phyloP scores from a whole-genome alignment of 306 rosid genomes.

The Luffa acutangula region DNA sequence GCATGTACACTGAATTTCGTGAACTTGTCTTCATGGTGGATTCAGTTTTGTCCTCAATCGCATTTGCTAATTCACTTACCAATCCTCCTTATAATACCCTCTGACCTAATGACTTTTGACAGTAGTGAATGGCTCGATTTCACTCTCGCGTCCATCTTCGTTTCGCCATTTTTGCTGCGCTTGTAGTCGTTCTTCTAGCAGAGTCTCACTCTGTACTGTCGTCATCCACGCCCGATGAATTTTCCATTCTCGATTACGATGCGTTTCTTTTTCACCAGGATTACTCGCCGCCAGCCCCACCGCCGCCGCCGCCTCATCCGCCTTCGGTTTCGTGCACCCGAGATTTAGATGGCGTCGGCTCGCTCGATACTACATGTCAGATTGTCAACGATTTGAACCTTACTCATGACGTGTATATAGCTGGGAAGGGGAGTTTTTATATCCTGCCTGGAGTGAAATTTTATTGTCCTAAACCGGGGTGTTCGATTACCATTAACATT shows the following conservation, averaged over 20 bases:
- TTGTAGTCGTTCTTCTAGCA: slow-evolving; percentile 15
- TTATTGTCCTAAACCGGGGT: slow-evolving; percentile 61
- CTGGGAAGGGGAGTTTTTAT: slow-evolving; percentile 89
- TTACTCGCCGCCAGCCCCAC: slow-evolving; percentile 97
- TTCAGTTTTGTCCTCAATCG: slow-evolving; percentile 27
- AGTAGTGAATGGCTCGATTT: slow-evolving; percentile 82
- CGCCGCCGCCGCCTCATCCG: slow-evolving; percentile 95
- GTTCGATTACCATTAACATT: slow-evolving; percentile 64
- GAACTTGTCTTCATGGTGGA: slow-evolving; percentile 11
- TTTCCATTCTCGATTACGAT: slow-evolving; percentile 38
- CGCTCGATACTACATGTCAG: slow-evolving; percentile 80
- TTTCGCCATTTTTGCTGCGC: slow-evolving; percentile 19
- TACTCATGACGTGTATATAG: slow-evolving; percentile 86
- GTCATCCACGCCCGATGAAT: slow-evolving; percentile 29
- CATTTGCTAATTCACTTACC: slow-evolving; percentile 17
- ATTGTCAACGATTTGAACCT: slow-evolving; percentile 71
- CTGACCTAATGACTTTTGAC: slow-evolving; percentile 54
- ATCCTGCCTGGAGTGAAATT: slow-evolving; percentile 88
- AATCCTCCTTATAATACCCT: slow-evolving; percentile 16
- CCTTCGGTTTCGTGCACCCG: slow-evolving; percentile 82
- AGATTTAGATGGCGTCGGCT: slow-evolving; percentile 83
- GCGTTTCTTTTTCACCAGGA: slow-evolving; percentile 75
- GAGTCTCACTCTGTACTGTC: slow-evolving; percentile 10
- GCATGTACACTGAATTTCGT: background rate
- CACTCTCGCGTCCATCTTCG: slow-evolving; percentile 26